Base-by-base conservation (phyloP, 2,329 filamentous ascomycete species). In the Xylariales sp. region DNA sequence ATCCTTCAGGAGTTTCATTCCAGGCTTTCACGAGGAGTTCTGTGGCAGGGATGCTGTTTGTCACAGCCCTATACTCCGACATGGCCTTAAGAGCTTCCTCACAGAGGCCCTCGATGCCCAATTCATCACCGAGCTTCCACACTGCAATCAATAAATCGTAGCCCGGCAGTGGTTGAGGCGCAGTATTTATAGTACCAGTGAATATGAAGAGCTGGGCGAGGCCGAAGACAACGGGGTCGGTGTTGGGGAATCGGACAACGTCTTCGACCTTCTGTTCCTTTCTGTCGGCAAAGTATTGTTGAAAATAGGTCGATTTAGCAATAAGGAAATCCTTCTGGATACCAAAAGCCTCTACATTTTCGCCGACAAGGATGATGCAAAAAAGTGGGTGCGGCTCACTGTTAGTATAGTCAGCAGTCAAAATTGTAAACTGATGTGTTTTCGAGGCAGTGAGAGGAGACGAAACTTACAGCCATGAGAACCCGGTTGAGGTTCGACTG, bases 1-100 rank as follows among this genome's bases (percentile, higher is more conserved):
- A 89, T 8, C 87, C 87, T 70, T 87, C 86, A 0, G 87, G 86
- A 0, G 87, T 89, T 59, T 89, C 86, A 56, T 85, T 83, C 87
- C 88, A 90, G 6, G 88, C 87, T 72, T 87, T 83, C 1, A 89
- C 84, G 5, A 90, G 83, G 1, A 90, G 80, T 1, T 85, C 84
- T 0, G 87, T 86, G 3, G 86, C 83, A 1, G 88, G 88, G 50
- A 90, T 90, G 18, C 81, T 79, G 58, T 83, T 80, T 0, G 87
- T 89, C 34, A 83, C 72, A 12, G 82, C 82, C 39, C 87, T 82
- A 67, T 83, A 85, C 68, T 89, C 86, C 16, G 81, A 76, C 88
- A 90, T 90, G 49, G 84, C 83, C 43, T 86, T 84, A 3, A 90
- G 83, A 0, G 83, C 83, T 61, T 83, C 82, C 34, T 87, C 84